Percentiles rank a stretch among this genome's conserved stretches.
Conservation (phyloP, 257 asterid species). For the Cruciata laevipes region DNA sequence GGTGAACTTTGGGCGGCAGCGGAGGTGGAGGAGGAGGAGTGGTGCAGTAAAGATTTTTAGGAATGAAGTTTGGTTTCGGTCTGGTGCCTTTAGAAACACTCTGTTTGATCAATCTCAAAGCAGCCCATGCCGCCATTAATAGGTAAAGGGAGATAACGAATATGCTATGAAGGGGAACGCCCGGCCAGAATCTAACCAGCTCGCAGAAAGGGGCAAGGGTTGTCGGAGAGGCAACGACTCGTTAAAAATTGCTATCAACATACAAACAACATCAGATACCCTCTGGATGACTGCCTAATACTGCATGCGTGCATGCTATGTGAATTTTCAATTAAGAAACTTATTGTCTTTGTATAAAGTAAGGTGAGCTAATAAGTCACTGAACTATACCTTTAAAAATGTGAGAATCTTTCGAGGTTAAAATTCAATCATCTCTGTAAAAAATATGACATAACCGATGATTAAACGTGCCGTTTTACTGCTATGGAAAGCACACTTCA, state of each 20-base stretch:
- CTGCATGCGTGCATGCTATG: not conserved
- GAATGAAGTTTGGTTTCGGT: conserved; percentile 3
- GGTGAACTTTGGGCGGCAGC: conserved; percentile 20
- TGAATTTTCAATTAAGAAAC: not conserved
- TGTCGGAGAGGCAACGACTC: not conserved
- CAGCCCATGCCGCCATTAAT: conserved; percentile 21
- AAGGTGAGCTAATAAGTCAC: not conserved
- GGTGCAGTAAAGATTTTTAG: conserved; percentile 16
- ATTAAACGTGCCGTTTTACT: too few relatives aligned
- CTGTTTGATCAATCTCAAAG: conserved; percentile 14
- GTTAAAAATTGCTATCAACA: not conserved
- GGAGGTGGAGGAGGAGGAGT: conserved; percentile 17
- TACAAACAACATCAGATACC: not conserved
- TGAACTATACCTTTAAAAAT: too few relatives aligned
- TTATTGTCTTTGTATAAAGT: not conserved
- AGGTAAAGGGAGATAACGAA: too few relatives aligned
- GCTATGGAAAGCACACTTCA: too few relatives aligned
- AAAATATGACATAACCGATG: too few relatives aligned
- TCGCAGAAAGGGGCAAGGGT: not conserved
- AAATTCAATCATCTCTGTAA: too few relatives aligned
- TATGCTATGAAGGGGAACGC: too few relatives aligned
- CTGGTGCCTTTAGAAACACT: conserved; percentile 8
- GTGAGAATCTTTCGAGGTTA: too few relatives aligned
- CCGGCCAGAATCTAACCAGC: not conserved
- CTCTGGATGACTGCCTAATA: not conserved